phyloP scores from a whole-genome alignment of 805 yeast genomes.

The Metahyphopichia silvanorum region DNA sequence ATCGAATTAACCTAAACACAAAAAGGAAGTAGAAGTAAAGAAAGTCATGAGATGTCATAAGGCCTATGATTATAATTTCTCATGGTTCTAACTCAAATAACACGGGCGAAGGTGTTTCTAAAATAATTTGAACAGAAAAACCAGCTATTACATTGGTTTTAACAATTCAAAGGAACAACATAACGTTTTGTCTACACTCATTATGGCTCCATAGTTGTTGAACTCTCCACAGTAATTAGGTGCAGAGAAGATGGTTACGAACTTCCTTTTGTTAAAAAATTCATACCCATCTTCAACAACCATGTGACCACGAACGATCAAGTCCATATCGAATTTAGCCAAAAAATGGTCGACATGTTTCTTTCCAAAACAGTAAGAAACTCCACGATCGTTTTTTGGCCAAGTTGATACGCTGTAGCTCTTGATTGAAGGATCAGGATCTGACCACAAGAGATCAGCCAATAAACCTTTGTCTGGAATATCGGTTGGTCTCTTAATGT shows the following conservation, averaged over 20 bases:
- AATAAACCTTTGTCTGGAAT: conserved; percentile 77
- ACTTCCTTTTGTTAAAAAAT: conserved; percentile 67
- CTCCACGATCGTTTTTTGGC: conserved; percentile 84
- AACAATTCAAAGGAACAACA: conserved; percentile 71
- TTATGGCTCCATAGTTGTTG: conserved; percentile 76
- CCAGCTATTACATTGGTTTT: conserved; percentile 44
- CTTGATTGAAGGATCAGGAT: conserved; percentile 56
- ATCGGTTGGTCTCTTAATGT: conserved; percentile 77
- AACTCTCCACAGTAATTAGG: conserved; percentile 85
- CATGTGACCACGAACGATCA: conserved; percentile 84
- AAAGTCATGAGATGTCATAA: too few relatives aligned
- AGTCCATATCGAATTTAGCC: conserved; percentile 63
- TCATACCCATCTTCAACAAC: conserved; percentile 89
- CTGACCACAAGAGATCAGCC: conserved; percentile 81
- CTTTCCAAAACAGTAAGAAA: conserved; percentile 72
- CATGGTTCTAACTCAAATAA: too few relatives aligned
- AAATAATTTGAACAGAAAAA: too few relatives aligned
- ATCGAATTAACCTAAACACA: too few relatives aligned
- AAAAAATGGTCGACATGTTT: conserved; percentile 71
- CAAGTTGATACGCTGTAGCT: conserved; percentile 44
- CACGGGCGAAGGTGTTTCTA: too few relatives aligned
- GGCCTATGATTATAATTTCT: too few relatives aligned
- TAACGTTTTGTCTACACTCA: conserved; percentile 65
- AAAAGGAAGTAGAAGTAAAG: too few relatives aligned
- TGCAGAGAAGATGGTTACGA: conserved; percentile 78